Percentiles rank a stretch among this genome's conserved stretches.
Evolutionary conservation across 495 filamentous ascomycete genomes (phyloP).

Genomic region (Aspergillus mulundensis): DNA sequence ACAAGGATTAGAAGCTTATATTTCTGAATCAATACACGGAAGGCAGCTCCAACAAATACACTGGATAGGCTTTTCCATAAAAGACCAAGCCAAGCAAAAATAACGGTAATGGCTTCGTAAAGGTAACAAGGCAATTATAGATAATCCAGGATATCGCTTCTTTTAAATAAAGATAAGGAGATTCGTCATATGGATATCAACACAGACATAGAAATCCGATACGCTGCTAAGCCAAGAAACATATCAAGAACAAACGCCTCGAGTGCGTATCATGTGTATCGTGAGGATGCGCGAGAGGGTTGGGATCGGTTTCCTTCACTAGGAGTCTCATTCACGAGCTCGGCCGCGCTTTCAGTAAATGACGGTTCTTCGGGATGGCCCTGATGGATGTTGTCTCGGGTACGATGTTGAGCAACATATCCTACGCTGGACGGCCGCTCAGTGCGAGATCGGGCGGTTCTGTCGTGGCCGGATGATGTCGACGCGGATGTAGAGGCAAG

Average conservation of each 20-base stretch:
- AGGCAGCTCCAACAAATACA: constrained; percentile 19
- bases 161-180: constrained; percentile 24
- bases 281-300: background rate
- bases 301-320: constrained; percentile 1
- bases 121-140: constrained; percentile 5
- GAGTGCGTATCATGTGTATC: constrained; percentile 7
- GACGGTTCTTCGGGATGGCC: constrained; percentile 53
- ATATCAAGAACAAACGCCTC: background rate
- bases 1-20: constrained; percentile 2
- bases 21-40: constrained; percentile 18
- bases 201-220: constrained; percentile 9
- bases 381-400: constrained; percentile 54
- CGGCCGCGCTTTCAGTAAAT: constrained; percentile 46
- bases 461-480: constrained; percentile 41
- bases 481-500: constrained; percentile 44
- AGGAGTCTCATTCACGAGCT: constrained; percentile 40
- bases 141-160: constrained; percentile 11
- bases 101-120: background rate
- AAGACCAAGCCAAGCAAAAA: background rate
- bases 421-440: constrained; percentile 67
- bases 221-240: constrained; percentile 19
- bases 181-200: constrained; percentile 36
- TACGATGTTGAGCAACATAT: constrained; percentile 67
- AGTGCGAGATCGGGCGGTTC: constrained; percentile 23
- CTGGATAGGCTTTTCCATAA: background rate